Base-by-base conservation (phyloP, 208 protist species). In the Leishmania braziliensis region DNA sequence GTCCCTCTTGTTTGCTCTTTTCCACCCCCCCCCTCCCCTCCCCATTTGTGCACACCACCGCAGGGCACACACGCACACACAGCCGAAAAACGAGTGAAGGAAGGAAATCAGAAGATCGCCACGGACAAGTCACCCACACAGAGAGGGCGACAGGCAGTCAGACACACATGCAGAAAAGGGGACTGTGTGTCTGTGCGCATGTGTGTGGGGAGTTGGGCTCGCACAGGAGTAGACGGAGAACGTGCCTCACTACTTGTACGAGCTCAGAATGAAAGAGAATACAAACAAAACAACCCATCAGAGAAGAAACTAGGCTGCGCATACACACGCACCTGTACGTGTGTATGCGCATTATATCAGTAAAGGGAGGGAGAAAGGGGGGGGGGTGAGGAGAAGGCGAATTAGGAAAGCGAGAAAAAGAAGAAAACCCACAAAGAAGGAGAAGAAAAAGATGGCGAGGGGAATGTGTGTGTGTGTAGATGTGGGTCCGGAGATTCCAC, bases 231-330 rank as follows among this genome's bases (percentile, higher is more conserved):
- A 77, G 74, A 77, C 74, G 74, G 66, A 68, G 74, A 77, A 77
- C 74, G 74, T 77, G 74, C 56, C 74, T 77, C 74, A 43, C 74
- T 77, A 77, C 74, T 20, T 50, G 39, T 48, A 36, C 56, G 78
- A 77, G 56, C 29, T 33, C 33, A 29, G 51, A 76, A 63, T 69
- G 26, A 29, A 68, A 79, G 12, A 53, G 10, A 39, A 46, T 29
- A 78, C 58, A 16, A 46, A 50, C 23, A 36, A 65, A 65, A 69
- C 9, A 69, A 69, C 23, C 14, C 33, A 69, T 26, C 9, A 20
- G 3, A 69, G 33, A 69, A 33, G 36, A 33, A 69, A 16, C 5
- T 29, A 71, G 54, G 20, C 20, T 46, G 48, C 39, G 53, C 53
- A 36, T 69, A 46, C 9, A 69, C 14, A 69, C 6, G 53, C 12